A percentile compares a stretch with the other conserved stretches of the same genome.
These are phyloP conservation scores for Plasmodium cynomolgi DNA, from an alignment of 169 alveolate genomes.

Conservation along the genomic window DNA sequence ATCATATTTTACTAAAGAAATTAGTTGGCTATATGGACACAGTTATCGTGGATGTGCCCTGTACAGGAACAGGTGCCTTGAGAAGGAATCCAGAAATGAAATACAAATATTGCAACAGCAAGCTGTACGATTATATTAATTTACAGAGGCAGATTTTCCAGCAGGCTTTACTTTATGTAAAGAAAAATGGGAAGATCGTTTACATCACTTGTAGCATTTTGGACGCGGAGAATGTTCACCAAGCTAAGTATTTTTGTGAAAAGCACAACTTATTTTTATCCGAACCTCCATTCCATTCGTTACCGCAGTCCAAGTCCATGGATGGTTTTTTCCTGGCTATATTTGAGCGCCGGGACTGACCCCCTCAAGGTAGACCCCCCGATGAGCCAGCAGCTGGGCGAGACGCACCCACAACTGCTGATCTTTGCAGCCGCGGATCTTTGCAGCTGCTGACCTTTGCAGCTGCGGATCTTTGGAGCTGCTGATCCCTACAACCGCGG, in stretches of 20 bases:
- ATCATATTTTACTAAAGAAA: conserved; percentile 76
- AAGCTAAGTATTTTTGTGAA: conserved; percentile 84
- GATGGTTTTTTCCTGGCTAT: conserved; percentile 95
- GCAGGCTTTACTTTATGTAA: conserved; percentile 82
- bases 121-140: conserved; percentile 75
- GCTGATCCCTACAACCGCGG: no score
- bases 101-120: conserved; percentile 86
- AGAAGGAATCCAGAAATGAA: conserved; percentile 95
- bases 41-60: conserved; percentile 95
- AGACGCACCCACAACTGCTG: background rate
- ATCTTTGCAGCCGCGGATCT: no score
- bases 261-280: conserved; percentile 84
- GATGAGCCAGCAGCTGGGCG: background rate
- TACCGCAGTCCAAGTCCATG: conserved; percentile 94
- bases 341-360: conserved; percentile 77
- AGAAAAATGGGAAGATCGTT: conserved; percentile 91
- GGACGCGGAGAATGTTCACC: conserved; percentile 88
- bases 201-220: conserved; percentile 92
- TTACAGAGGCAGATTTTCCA: conserved; percentile 86
- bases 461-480: no score
- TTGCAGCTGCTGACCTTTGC: no score
- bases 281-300: conserved; percentile 88
- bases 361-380: background rate
- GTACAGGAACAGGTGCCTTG: conserved; percentile 94
- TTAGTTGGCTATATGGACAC: conserved; percentile 91